Base-by-base conservation (phyloP, 768 basidiomycete genomes). In the Neoboletus subvelutipes region DNA sequence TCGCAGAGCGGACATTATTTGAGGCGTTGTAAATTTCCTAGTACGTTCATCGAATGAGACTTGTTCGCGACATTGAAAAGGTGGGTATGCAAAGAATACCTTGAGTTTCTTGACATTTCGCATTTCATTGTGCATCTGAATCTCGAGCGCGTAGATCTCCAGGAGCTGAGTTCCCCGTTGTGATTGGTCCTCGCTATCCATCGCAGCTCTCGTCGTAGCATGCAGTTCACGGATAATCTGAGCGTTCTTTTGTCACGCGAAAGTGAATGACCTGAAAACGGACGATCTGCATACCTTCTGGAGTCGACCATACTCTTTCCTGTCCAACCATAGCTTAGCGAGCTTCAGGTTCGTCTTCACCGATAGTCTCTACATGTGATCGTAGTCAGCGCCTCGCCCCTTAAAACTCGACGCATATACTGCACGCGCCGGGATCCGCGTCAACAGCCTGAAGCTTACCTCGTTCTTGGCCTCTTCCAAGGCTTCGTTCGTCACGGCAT, bases 121-220 rank as follows among this genome's bases (percentile, higher is more conserved):
- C 62, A 87, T 91, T 74, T 98, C 95, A 64, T 94, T 95, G 76
- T 98, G 94, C 97, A 99, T 99, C 70, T 98, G 95, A 55, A 99
- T 99, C 72, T 99, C 97, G 41, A 98, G 85, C 1, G 97, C 96
- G 66, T 98, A 98, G 39, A 98, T 94, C 74, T 99, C 97, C 28
- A 98, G 82, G 11, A 98, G 80, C 60, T 97, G 88, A 1, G 96
- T 97, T 13, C 95, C 95, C 50, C 90, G 87, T 71, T 97, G 95
- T 45, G 96, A 96, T 67, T 92, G 88, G 63, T 91, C 88, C 53
- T 83, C 92, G 41, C 79, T 85, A 45, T 90, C 88, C 52, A 78
- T 82, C 24, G 75, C 75, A 13, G 80, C 77, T 24, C 77, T 77
- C 7, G 89, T 91, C 9, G 86, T 82, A 37, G 72, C 73, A 64